Percentiles rank a stretch among this genome's conserved stretches.
Conservation (phyloP, 2,329 filamentous ascomycete species). For the Penicillium hordei region DNA sequence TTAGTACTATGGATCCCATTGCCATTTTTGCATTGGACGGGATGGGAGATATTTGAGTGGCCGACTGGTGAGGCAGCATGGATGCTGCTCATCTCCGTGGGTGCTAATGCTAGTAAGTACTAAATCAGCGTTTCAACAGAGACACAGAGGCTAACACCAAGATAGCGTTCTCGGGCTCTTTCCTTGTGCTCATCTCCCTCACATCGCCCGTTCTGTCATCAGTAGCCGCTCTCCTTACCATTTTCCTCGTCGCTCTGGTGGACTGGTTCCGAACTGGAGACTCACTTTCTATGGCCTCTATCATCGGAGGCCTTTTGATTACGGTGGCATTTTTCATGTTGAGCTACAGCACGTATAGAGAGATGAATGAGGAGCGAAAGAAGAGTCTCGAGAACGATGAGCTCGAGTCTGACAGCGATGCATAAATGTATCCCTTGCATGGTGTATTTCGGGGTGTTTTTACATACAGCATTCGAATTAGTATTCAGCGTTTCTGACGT, state of each 20-base stretch:
- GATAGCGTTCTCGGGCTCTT: conserved; percentile 78
- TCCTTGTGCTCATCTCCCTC: conserved; percentile 87
- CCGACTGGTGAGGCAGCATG: conserved; percentile 75
- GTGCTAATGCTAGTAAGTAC: conserved; percentile 74
- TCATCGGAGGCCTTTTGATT: conserved; percentile 82
- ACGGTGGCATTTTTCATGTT: conserved; percentile 83
- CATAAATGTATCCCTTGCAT: conserved; percentile 24
- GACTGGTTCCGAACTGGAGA: conserved; percentile 85
- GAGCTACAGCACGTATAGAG: conserved; percentile 86
- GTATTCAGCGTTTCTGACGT: conserved; percentile 2
- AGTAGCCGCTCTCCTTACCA: conserved; percentile 89
- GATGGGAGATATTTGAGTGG: conserved; percentile 78
- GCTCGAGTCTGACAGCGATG: conserved; percentile 45
- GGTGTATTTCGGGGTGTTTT: not conserved
- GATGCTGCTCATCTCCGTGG: conserved; percentile 75
- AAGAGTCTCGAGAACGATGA: conserved; percentile 52
- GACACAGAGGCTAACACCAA: conserved; percentile 4
- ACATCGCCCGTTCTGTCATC: conserved; percentile 90
- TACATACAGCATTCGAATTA: conserved; percentile 5
- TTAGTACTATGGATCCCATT: conserved; percentile 88
- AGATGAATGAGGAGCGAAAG: conserved; percentile 81
- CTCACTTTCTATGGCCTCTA: conserved; percentile 70
- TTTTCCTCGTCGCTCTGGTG: conserved; percentile 90
- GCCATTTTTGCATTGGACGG: conserved; percentile 75
- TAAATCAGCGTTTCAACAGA: not conserved